Evolutionary conservation across 805 yeast species (phyloP), one percentile per base, ranked within the genome.

Genomic region (Starmera dryadoides): DNA sequence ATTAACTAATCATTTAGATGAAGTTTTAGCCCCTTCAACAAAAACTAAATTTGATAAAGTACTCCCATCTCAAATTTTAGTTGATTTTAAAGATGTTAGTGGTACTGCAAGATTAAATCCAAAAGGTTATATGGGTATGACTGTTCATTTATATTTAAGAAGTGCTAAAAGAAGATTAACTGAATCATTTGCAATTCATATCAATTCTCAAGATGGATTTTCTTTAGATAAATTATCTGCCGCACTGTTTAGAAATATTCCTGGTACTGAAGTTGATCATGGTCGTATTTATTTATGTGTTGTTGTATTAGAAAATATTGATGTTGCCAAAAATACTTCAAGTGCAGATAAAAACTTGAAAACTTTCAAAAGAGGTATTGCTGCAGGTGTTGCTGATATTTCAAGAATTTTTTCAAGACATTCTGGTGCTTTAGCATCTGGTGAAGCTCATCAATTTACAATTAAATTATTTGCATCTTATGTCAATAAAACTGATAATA

Each of bases 311-410:
- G 95, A 87, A 57, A 78, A 75, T 35, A 70, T 85, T 36, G 71
- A 74, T 30, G 60, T 80, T 35, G 63, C 64, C 12, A 34, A 37
- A 19, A 42, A 30, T 3, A 43, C 40, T 33, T 39, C 48, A 26
- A 45, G 43, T n/a, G 39, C 41, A 15, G 28, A 39, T 12, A 45
- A 43, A 23, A 35, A 38, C 2, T 40, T 75, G 17, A 58, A 59
- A 30, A 55, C 64, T 34, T 71, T 82, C 35, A 78, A 85, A 53
- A 79, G 81, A 53, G 95, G 95, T 41, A 75, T 87, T 14, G 93
- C 91, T 30, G 89, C 88, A 4, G 96, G 96, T 58, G 93, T 83
- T 14, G 75, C 86, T 30, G 95, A 87, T 60, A 80, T 87, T 36
- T 77, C 93, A 5, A 73, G 95, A 48, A 74, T 86, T 19, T 84